phyloP scores from a whole-genome alignment of 768 basidiomycete genomes.

The Pisolithus tinctorius region DNA sequence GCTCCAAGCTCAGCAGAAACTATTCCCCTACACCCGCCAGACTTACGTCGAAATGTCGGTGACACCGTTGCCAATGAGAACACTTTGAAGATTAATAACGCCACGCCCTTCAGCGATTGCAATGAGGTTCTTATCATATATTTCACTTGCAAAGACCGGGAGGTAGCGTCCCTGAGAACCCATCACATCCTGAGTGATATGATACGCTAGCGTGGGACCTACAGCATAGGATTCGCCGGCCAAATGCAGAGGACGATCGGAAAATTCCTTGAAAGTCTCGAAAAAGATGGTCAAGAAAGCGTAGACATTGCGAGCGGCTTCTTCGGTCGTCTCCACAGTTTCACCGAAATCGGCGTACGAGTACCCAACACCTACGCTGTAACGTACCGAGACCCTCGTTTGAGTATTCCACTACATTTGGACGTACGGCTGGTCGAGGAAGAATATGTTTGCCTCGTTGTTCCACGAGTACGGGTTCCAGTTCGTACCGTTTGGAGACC shows the following conservation, averaged over 20 bases:
- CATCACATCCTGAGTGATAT: not conserved
- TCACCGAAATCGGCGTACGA: slow-evolving; percentile 67
- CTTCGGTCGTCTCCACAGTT: slow-evolving; percentile 67
- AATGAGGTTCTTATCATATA: slow-evolving; percentile 63
- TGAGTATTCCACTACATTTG: not conserved
- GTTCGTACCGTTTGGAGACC: slow-evolving; percentile 50
- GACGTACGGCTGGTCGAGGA: slow-evolving; percentile 55
- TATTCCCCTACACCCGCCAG: too few relatives aligned
- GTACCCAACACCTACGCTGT: slow-evolving; percentile 63
- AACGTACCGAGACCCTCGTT: not conserved
- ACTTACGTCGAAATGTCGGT: slow-evolving; percentile 47
- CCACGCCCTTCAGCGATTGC: slow-evolving; percentile 43
- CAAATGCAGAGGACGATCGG: slow-evolving; percentile 62
- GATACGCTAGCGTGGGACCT: slow-evolving; percentile 15
- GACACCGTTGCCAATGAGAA: slow-evolving; percentile 72
- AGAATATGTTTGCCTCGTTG: slow-evolving; percentile 61
- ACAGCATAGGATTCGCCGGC: slow-evolving; percentile 73
- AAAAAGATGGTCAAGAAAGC: slow-evolving; percentile 78
- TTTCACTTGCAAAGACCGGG: slow-evolving; percentile 68
- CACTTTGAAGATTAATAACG: slow-evolving; percentile 58
- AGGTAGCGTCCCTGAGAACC: slow-evolving; percentile 56
- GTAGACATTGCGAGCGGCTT: slow-evolving; percentile 69
- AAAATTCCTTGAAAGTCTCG: slow-evolving; percentile 68
- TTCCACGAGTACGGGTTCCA: slow-evolving; percentile 67
- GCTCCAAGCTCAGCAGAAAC: not conserved